Conservation (phyloP, 164 flowering plant genomes). For the Houttuynia cordata region DNA sequence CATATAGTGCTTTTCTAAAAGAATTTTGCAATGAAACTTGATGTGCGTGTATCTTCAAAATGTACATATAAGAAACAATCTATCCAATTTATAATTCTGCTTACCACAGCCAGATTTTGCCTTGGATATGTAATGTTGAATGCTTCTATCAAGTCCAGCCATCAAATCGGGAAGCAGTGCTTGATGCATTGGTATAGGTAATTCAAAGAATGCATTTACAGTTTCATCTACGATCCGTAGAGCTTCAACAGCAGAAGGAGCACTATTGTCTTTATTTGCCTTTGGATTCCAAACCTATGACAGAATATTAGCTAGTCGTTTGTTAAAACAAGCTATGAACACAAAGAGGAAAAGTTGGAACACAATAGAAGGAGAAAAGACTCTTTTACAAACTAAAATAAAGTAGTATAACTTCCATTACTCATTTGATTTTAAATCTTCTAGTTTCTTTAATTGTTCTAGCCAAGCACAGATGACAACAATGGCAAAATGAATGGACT, state of each 20-base stretch:
- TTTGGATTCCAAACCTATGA: slow-evolving; percentile 78
- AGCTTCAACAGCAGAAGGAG: slow-evolving; percentile 82
- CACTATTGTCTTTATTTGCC: slow-evolving; percentile 58
- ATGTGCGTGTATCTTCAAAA: background rate
- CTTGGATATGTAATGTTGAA: slow-evolving; percentile 67
- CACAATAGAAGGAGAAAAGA: too few relatives aligned
- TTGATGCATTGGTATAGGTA: slow-evolving; percentile 89
- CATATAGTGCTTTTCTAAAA: too few relatives aligned
- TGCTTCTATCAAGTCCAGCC: slow-evolving; percentile 72
- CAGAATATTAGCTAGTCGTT: background rate
- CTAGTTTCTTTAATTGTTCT: too few relatives aligned
- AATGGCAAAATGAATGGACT: too few relatives aligned
- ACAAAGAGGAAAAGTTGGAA: too few relatives aligned
- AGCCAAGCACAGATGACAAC: too few relatives aligned
- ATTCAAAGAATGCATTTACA: slow-evolving; percentile 76
- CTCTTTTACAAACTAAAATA: too few relatives aligned
- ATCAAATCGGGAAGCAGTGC: slow-evolving; percentile 81
- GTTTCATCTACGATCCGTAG: slow-evolving; percentile 69
- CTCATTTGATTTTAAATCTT: too few relatives aligned
- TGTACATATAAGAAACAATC: background rate
- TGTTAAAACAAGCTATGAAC: too few relatives aligned
- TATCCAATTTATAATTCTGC: background rate
- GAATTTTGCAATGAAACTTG: background rate
- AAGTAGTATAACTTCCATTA: too few relatives aligned
- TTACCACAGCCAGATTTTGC: slow-evolving; percentile 97